Evolutionary conservation across 2,329 filamentous ascomycete genomes (phyloP).

Genomic region (Penicillium sp.): DNA sequence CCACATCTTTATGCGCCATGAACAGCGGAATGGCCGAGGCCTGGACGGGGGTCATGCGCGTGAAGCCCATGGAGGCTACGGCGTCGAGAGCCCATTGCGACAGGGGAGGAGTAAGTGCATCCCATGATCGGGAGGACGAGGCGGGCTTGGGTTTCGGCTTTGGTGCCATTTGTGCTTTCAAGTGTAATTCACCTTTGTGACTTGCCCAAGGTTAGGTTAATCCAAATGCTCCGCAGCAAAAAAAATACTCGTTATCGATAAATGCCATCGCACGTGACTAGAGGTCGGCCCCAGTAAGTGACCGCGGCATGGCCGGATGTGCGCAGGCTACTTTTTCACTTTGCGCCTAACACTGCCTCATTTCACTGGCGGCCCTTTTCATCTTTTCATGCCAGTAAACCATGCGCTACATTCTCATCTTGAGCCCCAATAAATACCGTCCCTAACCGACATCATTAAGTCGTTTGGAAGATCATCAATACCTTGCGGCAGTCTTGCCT

Average conservation of each 20-base stretch:
- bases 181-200: neutral
- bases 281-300: neutral
- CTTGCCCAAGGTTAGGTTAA: neutral
- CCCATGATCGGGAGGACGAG: slow-evolving; percentile 64
- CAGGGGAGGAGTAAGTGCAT: slow-evolving; percentile 69
- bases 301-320: slow-evolving; percentile 7
- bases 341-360: slow-evolving; percentile 12
- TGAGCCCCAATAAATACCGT: neutral
- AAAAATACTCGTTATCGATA: slow-evolving; percentile 4
- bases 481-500: slow-evolving; percentile 29
- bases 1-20: slow-evolving; percentile 86
- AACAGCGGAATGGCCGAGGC: slow-evolving; percentile 88
- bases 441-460: slow-evolving; percentile 35
- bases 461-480: slow-evolving; percentile 27
- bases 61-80: slow-evolving; percentile 81
- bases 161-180: slow-evolving; percentile 31
- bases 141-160: slow-evolving; percentile 53
- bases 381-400: neutral
- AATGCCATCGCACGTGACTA: slow-evolving; percentile 2
- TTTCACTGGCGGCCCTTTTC: slow-evolving; percentile 1
- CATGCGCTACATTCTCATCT: slow-evolving; percentile 12
- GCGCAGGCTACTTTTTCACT: slow-evolving; percentile 19
- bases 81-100: slow-evolving; percentile 87
- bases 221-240: neutral
- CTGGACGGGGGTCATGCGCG: slow-evolving; percentile 91